phyloP scores from a whole-genome alignment of 306 rosid species.

The Sicyos baderoa region DNA sequence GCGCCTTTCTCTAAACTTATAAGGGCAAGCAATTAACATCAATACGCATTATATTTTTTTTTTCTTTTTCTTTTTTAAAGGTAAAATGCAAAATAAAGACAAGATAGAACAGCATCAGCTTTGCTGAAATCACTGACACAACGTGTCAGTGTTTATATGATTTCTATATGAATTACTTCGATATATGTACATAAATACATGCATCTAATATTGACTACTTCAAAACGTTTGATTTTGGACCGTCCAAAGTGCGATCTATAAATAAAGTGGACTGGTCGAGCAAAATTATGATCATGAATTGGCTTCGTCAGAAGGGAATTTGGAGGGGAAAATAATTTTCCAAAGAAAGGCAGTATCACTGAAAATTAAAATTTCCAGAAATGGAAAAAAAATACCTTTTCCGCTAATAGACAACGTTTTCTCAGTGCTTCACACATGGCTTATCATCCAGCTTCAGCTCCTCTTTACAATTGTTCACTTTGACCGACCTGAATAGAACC shows the following conservation, averaged over 20 bases:
- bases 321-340: background rate
- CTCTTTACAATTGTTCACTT: background rate
- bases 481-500: background rate
- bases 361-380: constrained; percentile 1
- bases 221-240: constrained; percentile 1
- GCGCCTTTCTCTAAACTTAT: no score
- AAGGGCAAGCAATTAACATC: no score
- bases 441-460: background rate
- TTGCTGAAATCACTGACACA: background rate
- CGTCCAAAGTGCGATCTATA: constrained; percentile 3
- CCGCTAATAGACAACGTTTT: background rate
- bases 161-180: background rate
- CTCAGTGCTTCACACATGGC: background rate
- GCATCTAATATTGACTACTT: background rate
- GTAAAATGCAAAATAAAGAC: no score
- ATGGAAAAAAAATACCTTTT: constrained; percentile 5
- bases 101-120: no score
- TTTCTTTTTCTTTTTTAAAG: no score
- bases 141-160: background rate
- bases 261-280: constrained; percentile 11
- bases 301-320: background rate
- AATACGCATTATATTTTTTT: no score
- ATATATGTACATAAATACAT: no score
- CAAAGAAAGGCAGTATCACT: background rate
- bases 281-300: constrained; percentile 1